Percentiles rank a stretch among this genome's conserved stretches.
Evolutionary conservation across 192 early-diverging fungal genomes (phyloP).

Genomic region (Spizellomyces sp.): DNA sequence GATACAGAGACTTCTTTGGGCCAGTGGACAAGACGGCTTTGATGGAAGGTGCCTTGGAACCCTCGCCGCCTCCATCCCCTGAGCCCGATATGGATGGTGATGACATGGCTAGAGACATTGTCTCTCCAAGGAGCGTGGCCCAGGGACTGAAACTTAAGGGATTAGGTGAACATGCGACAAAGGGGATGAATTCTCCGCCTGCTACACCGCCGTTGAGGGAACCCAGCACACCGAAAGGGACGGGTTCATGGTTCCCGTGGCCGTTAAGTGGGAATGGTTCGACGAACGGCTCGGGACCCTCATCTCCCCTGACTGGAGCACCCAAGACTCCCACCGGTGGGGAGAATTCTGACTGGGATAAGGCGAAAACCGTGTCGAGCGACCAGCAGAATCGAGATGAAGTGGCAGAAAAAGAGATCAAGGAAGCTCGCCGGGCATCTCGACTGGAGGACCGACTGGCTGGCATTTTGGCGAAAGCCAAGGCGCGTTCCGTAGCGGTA

Average conservation of each 20-base stretch:
- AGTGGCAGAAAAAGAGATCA: slow-evolving; percentile 8
- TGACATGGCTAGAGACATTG: not conserved
- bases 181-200: not conserved
- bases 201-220: slow-evolving; percentile 24
- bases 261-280: slow-evolving; percentile 2
- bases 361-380: no score
- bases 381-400: not conserved
- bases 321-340: not conserved
- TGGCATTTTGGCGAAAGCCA: slow-evolving; percentile 13
- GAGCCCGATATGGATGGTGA: slow-evolving; percentile 20
- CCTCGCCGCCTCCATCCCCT: slow-evolving; percentile 20
- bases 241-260: slow-evolving; percentile 26
- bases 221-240: not conserved
- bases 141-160: not conserved
- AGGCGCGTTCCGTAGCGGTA: slow-evolving; percentile 1
- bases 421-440: slow-evolving; percentile 14
- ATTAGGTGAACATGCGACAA: not conserved
- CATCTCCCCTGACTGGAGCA: not conserved
- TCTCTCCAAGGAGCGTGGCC: not conserved
- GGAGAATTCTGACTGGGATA: not conserved
- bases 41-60: slow-evolving; percentile 8
- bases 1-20: slow-evolving; percentile 31
- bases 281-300: not conserved
- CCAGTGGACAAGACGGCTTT: slow-evolving; percentile 10
- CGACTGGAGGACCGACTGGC: slow-evolving; percentile 18